Percentiles rank a stretch among this genome's conserved stretches.
phyloP scores from a whole-genome alignment of 306 rosid species.

The Malus fusca region DNA sequence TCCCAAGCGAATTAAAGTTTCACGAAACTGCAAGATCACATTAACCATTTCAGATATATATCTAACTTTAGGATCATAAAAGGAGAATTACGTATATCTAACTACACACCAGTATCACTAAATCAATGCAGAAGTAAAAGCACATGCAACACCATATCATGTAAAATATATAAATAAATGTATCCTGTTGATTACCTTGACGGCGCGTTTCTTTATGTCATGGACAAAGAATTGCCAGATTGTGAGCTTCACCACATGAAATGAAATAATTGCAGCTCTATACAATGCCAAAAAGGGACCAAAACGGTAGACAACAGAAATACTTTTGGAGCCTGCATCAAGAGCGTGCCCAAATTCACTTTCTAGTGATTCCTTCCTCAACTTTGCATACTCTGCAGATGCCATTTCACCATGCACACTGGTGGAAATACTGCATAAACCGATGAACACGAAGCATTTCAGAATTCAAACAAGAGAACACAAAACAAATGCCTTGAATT shows the following conservation, averaged over 20 bases:
- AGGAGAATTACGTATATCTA: neutral
- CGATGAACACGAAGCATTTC: slow-evolving; percentile 8
- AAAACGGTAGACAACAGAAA: slow-evolving; percentile 23
- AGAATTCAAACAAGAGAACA: slow-evolving; percentile 1
- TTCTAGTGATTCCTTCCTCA: slow-evolving; percentile 81
- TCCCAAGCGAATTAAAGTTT: slow-evolving; percentile 88
- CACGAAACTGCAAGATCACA: slow-evolving; percentile 75
- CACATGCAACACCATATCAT: neutral
- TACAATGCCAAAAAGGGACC: slow-evolving; percentile 85
- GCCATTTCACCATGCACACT: slow-evolving; percentile 90
- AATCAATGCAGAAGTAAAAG: neutral
- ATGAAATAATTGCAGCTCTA: slow-evolving; percentile 82
- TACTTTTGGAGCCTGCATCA: slow-evolving; percentile 52
- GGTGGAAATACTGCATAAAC: slow-evolving; percentile 56
- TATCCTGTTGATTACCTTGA: slow-evolving; percentile 43
- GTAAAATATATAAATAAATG: neutral
- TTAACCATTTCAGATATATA: slow-evolving; percentile 9
- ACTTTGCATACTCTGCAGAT: slow-evolving; percentile 83
- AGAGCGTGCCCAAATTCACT: slow-evolving; percentile 67
- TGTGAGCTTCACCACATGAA: slow-evolving; percentile 65
- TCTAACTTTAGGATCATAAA: neutral
- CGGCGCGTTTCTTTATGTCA: slow-evolving; percentile 64
- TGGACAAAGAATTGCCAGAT: slow-evolving; percentile 63
- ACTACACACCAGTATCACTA: neutral
- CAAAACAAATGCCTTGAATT: neutral